phyloP scores from a whole-genome alignment of 495 filamentous ascomycete species.

The Penicillium lividum region DNA sequence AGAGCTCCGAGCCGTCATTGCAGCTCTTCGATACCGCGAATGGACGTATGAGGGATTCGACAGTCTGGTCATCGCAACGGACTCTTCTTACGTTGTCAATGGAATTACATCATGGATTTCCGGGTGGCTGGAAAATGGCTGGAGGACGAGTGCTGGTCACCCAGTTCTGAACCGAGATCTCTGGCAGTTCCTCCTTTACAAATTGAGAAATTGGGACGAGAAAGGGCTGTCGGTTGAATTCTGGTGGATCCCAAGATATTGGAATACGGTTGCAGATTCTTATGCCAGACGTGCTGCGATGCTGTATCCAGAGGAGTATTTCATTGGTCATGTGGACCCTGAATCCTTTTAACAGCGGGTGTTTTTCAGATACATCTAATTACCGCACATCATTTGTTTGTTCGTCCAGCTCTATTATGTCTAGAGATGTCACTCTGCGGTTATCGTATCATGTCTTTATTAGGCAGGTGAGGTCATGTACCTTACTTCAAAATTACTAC shows the following conservation, averaged over 20 bases:
- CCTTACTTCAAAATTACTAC: too few relatives aligned
- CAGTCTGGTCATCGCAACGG: conserved; percentile 38
- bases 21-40: conserved; percentile 27
- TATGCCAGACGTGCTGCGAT: background rate
- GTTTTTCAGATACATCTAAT: too few relatives aligned
- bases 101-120: conserved; percentile 32
- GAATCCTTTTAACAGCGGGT: background rate
- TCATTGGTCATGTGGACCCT: background rate
- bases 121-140: conserved; percentile 24
- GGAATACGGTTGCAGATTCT: background rate
- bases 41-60: conserved; percentile 13
- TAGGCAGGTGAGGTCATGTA: too few relatives aligned
- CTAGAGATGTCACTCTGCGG: too few relatives aligned
- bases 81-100: conserved; percentile 39
- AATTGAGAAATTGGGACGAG: conserved; percentile 19
- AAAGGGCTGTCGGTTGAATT: conserved; percentile 31
- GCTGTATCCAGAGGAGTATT: background rate
- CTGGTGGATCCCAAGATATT: conserved; percentile 18
- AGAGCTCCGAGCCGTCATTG: conserved; percentile 45
- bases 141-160: conserved; percentile 20
- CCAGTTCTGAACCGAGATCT: conserved; percentile 41
- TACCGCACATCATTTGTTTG: too few relatives aligned
- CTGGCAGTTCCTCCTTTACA: conserved; percentile 30
- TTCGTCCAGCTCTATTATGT: too few relatives aligned
- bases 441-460: too few relatives aligned